phyloP scores from a whole-genome alignment of 2,329 filamentous ascomycete species.

The Pseudogymnoascus sp. region DNA sequence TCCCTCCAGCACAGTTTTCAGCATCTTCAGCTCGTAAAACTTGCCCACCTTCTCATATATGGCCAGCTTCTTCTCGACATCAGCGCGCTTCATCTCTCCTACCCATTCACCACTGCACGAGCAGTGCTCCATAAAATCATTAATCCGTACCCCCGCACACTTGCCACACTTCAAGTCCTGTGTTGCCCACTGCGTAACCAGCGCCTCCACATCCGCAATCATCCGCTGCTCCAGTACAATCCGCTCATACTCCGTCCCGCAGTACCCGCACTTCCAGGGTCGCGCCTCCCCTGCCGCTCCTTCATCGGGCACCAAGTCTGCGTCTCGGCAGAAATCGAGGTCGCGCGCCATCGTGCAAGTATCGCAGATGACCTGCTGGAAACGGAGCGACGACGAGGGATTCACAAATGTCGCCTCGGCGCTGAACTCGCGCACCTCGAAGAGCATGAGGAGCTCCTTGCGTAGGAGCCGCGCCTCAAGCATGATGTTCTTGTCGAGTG shows the following conservation, averaged over 20 bases:
- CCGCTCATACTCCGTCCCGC: constrained; percentile 66
- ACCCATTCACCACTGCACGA: constrained; percentile 83
- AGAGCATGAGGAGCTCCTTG: constrained; percentile 79
- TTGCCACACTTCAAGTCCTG: constrained; percentile 78
- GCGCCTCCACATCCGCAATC: constrained; percentile 65
- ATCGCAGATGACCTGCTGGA: constrained; percentile 74
- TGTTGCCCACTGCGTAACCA: constrained; percentile 71
- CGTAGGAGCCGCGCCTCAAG: constrained; percentile 81
- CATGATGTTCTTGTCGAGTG: constrained; percentile 80
- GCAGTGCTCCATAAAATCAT: constrained; percentile 96
- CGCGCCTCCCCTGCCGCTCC: constrained; percentile 22
- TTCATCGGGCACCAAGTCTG: constrained; percentile 58
- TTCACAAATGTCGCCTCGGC: constrained; percentile 82
- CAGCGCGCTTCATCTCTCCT: constrained; percentile 58
- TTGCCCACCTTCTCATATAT: constrained; percentile 68
- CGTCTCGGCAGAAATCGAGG: constrained; percentile 85
- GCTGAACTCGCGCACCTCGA: constrained; percentile 92
- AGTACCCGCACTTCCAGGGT: constrained; percentile 70
- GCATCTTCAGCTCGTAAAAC: constrained; percentile 75
- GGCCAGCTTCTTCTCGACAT: constrained; percentile 54
- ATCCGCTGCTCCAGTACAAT: constrained; percentile 76
- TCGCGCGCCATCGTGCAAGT: constrained; percentile 85
- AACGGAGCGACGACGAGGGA: constrained; percentile 64
- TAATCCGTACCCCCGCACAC: constrained; percentile 67
- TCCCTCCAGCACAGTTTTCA: constrained; percentile 64